Evolutionary conservation across 768 basidiomycete genomes (phyloP).

Genomic region (Rickenella mellea): DNA sequence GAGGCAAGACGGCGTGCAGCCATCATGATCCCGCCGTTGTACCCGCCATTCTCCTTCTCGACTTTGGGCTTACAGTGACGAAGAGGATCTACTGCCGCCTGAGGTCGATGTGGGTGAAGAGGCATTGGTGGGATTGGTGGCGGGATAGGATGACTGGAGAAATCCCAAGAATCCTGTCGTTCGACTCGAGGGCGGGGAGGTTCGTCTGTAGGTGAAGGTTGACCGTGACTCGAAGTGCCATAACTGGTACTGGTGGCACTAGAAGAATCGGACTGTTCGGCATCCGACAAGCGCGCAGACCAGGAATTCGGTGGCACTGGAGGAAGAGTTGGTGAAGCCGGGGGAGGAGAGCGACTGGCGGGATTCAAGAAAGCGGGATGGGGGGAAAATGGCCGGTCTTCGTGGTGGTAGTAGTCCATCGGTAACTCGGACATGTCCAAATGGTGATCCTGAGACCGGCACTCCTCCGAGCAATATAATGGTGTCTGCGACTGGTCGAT

Average conservation of each 20-base stretch:
- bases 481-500: constrained; percentile 77
- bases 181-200: too few species aligned
- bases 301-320: constrained; percentile 32
- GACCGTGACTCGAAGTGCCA: too few species aligned
- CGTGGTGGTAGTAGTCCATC: constrained; percentile 12
- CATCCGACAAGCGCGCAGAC: constrained; percentile 18
- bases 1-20: constrained; percentile 47
- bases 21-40: constrained; percentile 61
- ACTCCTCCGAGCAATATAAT: constrained; percentile 78
- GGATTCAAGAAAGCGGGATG: constrained; percentile 41
- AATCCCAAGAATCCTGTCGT: too few species aligned
- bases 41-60: too few species aligned
- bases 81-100: too few species aligned
- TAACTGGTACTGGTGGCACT: background rate
- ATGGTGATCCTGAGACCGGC: constrained; percentile 48
- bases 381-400: constrained; percentile 18
- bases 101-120: too few species aligned
- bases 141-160: too few species aligned
- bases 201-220: too few species aligned
- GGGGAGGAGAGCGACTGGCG: constrained; percentile 27
- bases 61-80: too few species aligned
- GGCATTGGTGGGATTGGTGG: too few species aligned
- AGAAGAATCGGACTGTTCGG: constrained; percentile 11
- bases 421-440: constrained; percentile 1
- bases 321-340: constrained; percentile 15